Evolutionary conservation across 1,139 yeast species (phyloP).

Genomic region (Wickerhamiella infanticola): DNA sequence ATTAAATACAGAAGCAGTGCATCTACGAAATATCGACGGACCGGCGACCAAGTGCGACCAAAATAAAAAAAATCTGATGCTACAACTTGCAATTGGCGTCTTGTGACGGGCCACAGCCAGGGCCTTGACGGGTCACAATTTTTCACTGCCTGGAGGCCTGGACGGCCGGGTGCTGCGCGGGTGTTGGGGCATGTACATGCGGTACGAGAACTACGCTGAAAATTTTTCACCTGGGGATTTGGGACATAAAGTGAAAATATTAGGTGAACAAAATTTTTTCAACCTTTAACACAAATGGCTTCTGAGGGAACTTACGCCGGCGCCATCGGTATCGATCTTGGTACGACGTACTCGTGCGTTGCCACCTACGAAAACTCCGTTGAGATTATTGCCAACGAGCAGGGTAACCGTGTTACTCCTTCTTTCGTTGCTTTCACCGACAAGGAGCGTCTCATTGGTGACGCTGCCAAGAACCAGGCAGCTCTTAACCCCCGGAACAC

Average conservation of each 20-base stretch:
- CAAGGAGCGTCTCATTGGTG: conserved; percentile 97
- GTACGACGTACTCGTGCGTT: conserved; percentile 85
- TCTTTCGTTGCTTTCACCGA: conserved; percentile 96
- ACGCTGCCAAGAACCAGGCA: conserved; percentile 98
- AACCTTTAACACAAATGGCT: conserved; percentile 12
- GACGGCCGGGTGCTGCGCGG: neutral
- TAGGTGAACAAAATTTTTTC: conserved; percentile 4
- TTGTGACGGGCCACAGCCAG: neutral
- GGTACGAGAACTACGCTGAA: neutral
- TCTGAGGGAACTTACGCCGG: conserved; percentile 97
- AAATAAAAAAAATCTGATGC: neutral
- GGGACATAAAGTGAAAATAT: neutral
- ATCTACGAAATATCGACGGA: too few species aligned
- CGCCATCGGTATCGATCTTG: conserved; percentile 95
- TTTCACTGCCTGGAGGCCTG: too few species aligned
- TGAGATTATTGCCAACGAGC: conserved; percentile 93
- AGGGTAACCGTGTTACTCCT: conserved; percentile 98
- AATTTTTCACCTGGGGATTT: neutral
- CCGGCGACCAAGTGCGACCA: too few species aligned
- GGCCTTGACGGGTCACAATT: neutral
- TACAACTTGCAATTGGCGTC: neutral
- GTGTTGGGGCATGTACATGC: neutral
- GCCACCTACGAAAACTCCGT: conserved; percentile 72
- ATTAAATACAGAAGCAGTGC: too few species aligned
- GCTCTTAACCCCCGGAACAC: conserved; percentile 95